Evolutionary conservation across 2,329 filamentous ascomycete species (phyloP).

Genomic region (Mycogone perniciosa): DNA sequence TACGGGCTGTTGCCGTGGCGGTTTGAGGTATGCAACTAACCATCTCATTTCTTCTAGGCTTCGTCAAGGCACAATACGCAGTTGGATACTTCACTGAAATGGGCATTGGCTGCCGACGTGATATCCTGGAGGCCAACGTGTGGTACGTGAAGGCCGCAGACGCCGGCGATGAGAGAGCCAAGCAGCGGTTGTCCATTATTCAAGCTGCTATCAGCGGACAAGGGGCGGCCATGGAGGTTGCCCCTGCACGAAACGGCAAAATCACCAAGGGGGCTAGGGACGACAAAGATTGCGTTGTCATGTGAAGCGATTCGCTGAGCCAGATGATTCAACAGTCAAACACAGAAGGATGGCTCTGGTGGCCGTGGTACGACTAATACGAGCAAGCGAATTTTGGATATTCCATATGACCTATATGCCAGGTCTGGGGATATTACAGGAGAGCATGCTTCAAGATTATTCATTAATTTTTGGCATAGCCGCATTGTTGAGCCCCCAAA

Average conservation of each 20-base stretch:
- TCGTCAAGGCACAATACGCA: slow-evolving; percentile 78
- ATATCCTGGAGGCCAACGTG: slow-evolving; percentile 93
- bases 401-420: background rate
- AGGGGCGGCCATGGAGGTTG: slow-evolving; percentile 51
- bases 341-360: background rate
- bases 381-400: slow-evolving; percentile 9
- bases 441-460: background rate
- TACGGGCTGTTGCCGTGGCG: background rate
- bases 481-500: background rate
- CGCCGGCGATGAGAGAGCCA: slow-evolving; percentile 82
- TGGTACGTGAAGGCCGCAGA: slow-evolving; percentile 98
- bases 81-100: slow-evolving; percentile 97
- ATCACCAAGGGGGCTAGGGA: slow-evolving; percentile 43
- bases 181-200: slow-evolving; percentile 79
- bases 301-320: slow-evolving; percentile 31
- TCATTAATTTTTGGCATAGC: slow-evolving; percentile 2
- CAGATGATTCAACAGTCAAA: background rate
- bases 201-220: slow-evolving; percentile 65
- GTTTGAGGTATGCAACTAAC: slow-evolving; percentile 12
- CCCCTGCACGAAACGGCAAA: slow-evolving; percentile 44
- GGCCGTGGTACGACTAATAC: slow-evolving; percentile 4
- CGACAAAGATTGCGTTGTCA: slow-evolving; percentile 53
- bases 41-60: slow-evolving; percentile 39
- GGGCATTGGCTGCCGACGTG: slow-evolving; percentile 91
- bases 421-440: background rate